phyloP scores from a whole-genome alignment of 768 basidiomycete species.

The Rhizopogon vesiculosus region DNA sequence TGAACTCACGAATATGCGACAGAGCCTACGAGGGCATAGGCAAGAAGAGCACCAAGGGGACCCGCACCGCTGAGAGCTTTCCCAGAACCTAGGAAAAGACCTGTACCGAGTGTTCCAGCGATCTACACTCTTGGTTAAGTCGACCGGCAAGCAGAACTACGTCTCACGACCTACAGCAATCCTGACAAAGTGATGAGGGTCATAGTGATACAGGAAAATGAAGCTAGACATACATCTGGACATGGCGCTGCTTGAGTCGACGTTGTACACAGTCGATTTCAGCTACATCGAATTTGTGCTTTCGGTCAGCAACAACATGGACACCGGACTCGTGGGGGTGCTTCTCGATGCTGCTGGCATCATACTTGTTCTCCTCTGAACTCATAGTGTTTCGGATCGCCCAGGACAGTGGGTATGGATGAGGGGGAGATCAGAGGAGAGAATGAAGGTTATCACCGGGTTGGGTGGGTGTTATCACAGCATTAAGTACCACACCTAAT shows the following conservation, averaged over 20 bases:
- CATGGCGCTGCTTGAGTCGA: slow-evolving; percentile 71
- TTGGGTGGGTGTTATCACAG: background rate
- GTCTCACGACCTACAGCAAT: slow-evolving; percentile 49
- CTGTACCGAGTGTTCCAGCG: slow-evolving; percentile 73
- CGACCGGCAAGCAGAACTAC: background rate
- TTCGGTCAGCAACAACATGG: slow-evolving; percentile 13
- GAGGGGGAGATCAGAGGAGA: background rate
- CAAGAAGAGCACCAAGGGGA: slow-evolving; percentile 62
- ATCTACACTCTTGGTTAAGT: slow-evolving; percentile 33
- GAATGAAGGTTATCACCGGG: background rate
- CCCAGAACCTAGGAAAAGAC: slow-evolving; percentile 70
- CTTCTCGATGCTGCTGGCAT: slow-evolving; percentile 8
- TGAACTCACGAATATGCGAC: slow-evolving; percentile 56
- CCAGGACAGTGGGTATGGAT: background rate
- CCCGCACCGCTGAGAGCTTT: slow-evolving; percentile 55
- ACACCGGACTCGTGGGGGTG: background rate
- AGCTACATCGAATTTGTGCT: slow-evolving; percentile 48
- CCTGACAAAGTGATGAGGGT: slow-evolving; percentile 26
- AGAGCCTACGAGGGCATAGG: slow-evolving; percentile 59
- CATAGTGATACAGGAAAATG: background rate
- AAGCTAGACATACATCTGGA: slow-evolving; percentile 56
- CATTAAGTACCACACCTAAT: background rate
- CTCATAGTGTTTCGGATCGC: background rate
- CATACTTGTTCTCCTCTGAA: background rate
- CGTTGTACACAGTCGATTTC: slow-evolving; percentile 71